Evolutionary conservation across 306 rosid genomes (phyloP), one percentile per base, ranked within the genome.

Genomic region (Lupinus albus): DNA sequence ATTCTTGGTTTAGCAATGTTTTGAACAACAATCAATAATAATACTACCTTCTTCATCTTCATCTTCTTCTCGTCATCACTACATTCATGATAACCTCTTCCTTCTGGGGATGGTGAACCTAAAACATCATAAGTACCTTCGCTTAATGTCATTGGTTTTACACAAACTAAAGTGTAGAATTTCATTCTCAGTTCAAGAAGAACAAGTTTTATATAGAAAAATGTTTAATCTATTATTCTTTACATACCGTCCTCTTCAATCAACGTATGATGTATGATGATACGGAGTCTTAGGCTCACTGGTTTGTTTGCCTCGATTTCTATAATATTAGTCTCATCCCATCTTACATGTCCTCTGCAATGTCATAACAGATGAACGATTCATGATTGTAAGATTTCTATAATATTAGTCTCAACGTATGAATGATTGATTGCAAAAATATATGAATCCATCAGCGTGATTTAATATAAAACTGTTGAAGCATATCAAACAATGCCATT

Each of bases 21-120:
- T 39, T 56, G 62, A 35, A n/a, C n/a, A n/a, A n/a, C n/a, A n/a
- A n/a, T n/a, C n/a, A n/a, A n/a, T n/a, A n/a, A n/a, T n/a, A n/a
- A 11, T 5, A 72, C 61, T 72, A 94, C 99, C 97, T 76, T 86
- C 99, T 48, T 83, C 91, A 61, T 67, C 88, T 71, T 82, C 82
- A 51, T 79, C 91, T 61, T 81, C 70, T 67, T 88, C 97, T 80
- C 76, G 50, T 88, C 82, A 57, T 45, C 88, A 8, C 74, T 52
- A 75, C 79, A 79, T 25, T 78, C 81, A 28, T 88, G 85, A 69
- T 82, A 86, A 36, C 66, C 61, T 60, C 80, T 83, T 61, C 83
- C 74, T 38, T 62, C 64, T 32, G 96, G 85, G 64, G 95, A 88
- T 49, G 78, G 76, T 54, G 92, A 89, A 55, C 83, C 99, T 94